phyloP scores from a whole-genome alignment of 2,329 filamentous ascomycete genomes.

The Claviceps quebecensis region DNA sequence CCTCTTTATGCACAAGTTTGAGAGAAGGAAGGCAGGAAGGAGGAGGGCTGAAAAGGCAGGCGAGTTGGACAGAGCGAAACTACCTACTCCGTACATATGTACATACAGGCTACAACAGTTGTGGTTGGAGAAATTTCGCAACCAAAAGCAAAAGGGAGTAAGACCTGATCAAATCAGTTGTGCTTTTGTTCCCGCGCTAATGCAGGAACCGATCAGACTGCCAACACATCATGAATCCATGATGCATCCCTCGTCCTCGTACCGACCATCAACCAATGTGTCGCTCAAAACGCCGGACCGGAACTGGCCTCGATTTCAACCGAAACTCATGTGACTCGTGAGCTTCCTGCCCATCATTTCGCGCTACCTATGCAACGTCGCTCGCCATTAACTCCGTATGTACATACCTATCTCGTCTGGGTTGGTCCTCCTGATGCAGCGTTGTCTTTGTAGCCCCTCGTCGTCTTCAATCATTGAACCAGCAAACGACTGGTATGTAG shows the following conservation, averaged over 20 bases:
- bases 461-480: neutral
- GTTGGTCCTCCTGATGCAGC: neutral
- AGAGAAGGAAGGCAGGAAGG: neutral
- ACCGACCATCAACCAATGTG: too few species aligned
- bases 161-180: too few species aligned
- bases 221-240: neutral
- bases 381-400: too few species aligned
- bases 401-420: neutral
- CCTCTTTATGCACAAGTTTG: too few species aligned
- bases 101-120: neutral
- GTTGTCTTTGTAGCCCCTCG: neutral
- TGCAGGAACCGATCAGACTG: neutral
- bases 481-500: too few species aligned
- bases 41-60: neutral
- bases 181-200: neutral
- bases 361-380: neutral
- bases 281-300: neutral
- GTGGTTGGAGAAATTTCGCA: too few species aligned
- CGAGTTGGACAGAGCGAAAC: neutral
- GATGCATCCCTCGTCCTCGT: too few species aligned
- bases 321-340: neutral
- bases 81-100: neutral
- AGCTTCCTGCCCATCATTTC: neutral
- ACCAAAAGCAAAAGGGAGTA: too few species aligned
- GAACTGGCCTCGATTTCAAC: neutral